Conservation (phyloP, 108 stramenopile genomes). For the Cylindrotheca closterium region DNA sequence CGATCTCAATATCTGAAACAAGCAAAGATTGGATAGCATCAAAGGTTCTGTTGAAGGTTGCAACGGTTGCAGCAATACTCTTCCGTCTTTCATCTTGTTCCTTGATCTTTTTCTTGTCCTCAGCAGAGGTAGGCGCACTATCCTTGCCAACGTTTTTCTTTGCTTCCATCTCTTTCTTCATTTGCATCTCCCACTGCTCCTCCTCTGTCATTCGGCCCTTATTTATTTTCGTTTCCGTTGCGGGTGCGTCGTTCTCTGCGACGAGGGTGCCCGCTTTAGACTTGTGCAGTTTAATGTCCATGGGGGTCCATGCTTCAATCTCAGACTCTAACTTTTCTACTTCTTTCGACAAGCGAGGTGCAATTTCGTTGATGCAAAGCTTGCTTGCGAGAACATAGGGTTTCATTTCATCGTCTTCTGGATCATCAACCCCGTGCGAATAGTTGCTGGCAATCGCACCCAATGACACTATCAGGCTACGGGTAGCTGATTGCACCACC, state of each 20-base stretch:
- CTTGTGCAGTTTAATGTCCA: slow-evolving; percentile 30
- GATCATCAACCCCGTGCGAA: slow-evolving; percentile 43
- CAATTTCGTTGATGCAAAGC: slow-evolving; percentile 27
- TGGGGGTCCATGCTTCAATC: slow-evolving; percentile 16
- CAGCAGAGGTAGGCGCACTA: slow-evolving; percentile 36
- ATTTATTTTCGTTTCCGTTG: not conserved
- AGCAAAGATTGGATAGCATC: slow-evolving; percentile 54
- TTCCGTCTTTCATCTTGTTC: slow-evolving; percentile 53
- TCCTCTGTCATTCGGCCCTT: slow-evolving; percentile 62
- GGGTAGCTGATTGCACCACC: slow-evolving; percentile 48
- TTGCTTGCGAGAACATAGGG: slow-evolving; percentile 50
- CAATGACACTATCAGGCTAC: slow-evolving; percentile 56
- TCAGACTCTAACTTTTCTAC: not conserved
- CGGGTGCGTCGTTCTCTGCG: not conserved
- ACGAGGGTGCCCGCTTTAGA: slow-evolving; percentile 23
- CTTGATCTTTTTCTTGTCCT: slow-evolving; percentile 59
- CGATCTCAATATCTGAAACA: slow-evolving; percentile 82
- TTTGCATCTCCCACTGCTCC: slow-evolving; percentile 88
- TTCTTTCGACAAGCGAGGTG: slow-evolving; percentile 11
- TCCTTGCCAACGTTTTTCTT: slow-evolving; percentile 40
- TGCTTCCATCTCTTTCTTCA: slow-evolving; percentile 76
- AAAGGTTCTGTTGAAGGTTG: slow-evolving; percentile 42
- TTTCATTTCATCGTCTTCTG: slow-evolving; percentile 59
- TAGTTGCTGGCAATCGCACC: slow-evolving; percentile 59
- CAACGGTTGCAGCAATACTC: slow-evolving; percentile 29